Evolutionary conservation across 2,329 filamentous ascomycete species (phyloP), one percentile per base, ranked within the genome.

Genomic region (Exophiala spinifera): DNA sequence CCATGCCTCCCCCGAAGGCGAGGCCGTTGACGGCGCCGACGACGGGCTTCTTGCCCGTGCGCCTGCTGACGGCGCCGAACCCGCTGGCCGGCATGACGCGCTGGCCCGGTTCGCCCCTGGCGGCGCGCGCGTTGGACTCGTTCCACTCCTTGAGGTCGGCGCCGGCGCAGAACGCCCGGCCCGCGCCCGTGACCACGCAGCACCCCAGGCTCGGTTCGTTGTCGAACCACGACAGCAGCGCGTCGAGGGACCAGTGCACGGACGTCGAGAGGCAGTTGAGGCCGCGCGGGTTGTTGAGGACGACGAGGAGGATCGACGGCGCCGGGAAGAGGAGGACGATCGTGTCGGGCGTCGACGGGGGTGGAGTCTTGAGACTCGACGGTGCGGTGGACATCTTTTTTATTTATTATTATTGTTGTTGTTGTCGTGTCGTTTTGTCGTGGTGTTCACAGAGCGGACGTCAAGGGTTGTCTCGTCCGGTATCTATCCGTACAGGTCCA

Each of bases 1-100:
- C 88, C 69, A 87, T 84, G 1, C 87, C 88, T 46, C 88, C 88
- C 21, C 88, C 88, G 42, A 88, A 78, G 56, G 85, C 88, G 10
- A 87, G 73, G 6, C 88, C 88, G 65, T 90, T 88, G 21, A 91
- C 84, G 1, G 88, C 88, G 1, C 84, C 86, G 23, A 91, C 79
- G 49, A 91, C 77, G 8, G 88, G 88, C 65, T 91, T 91, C 69
- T 82, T 83, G 46, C 87, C 87, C 2, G 70, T 69, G 21, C 87
- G 78, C 60, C 87, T 83, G 47, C 80, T 49, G 15, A 61, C 65
- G 1, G 69, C 72, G 31, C 68, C 72, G 55, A 75, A 74, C 10
- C 72, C 72, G 7, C 63, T 64, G 8, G 61, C 19, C 1, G 69
- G 68, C 51, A 64, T 63, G 14, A 58, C 39, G 15, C 57, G 47